Conservation (phyloP, 768 basidiomycete species). For the Termitomyces sp. region DNA sequence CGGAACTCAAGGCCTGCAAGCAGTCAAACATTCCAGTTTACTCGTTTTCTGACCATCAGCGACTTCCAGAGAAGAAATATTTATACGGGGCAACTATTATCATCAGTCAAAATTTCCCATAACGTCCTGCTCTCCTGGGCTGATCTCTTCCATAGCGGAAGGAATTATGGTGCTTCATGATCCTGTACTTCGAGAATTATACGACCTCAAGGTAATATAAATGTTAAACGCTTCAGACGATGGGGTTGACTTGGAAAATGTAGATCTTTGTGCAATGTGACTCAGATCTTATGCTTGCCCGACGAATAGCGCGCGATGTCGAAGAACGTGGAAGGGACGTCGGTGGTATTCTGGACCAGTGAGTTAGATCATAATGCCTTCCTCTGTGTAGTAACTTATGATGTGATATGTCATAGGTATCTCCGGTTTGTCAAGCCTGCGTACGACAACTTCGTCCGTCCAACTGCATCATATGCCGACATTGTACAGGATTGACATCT, state of each 20-base stretch:
- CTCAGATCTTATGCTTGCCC: slow-evolving; percentile 95
- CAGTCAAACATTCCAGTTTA: slow-evolving; percentile 92
- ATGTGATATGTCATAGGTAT: slow-evolving; percentile 48
- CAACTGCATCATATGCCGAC: slow-evolving; percentile 84
- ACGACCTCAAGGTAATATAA: slow-evolving; percentile 82
- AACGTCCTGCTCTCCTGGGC: slow-evolving; percentile 1
- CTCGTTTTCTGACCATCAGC: slow-evolving; percentile 89
- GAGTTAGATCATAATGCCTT: slow-evolving; percentile 18
- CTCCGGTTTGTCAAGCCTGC: slow-evolving; percentile 94
- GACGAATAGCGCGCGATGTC: slow-evolving; percentile 85
- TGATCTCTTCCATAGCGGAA: slow-evolving; percentile 50
- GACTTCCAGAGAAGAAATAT: slow-evolving; percentile 76
- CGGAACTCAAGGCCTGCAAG: slow-evolving; percentile 80
- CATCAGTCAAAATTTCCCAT: slow-evolving; percentile 49
- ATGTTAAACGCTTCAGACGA: background rate
- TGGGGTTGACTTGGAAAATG: background rate
- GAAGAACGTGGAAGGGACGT: slow-evolving; percentile 85
- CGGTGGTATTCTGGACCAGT: slow-evolving; percentile 89
- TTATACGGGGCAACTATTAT: slow-evolving; percentile 92
- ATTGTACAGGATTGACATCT: slow-evolving; percentile 50
- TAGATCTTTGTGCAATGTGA: slow-evolving; percentile 92
- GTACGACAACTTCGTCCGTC: slow-evolving; percentile 91
- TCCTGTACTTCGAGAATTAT: slow-evolving; percentile 69
- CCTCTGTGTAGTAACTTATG: background rate
- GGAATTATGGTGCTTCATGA: slow-evolving; percentile 92